Base-by-base conservation (phyloP, 1,139 yeast species). In the Candida pseudoviswanathii region DNA sequence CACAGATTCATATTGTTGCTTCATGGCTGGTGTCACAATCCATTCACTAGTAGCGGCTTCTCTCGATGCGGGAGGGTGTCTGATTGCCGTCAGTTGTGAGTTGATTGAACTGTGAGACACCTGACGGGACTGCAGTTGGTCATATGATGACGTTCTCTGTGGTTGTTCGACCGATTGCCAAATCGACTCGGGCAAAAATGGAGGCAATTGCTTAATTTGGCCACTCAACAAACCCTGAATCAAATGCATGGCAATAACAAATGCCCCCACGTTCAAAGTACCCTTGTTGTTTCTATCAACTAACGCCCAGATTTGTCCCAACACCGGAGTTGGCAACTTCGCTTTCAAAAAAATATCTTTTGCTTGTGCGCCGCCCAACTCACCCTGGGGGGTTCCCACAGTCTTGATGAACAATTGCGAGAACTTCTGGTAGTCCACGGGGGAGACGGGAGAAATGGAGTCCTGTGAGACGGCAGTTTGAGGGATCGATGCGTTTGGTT, bases 231-330 rank as follows among this genome's bases (percentile, higher is more conserved):
- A 72, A 48, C 91, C 85, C 66, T 92, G 97, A 54, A 95, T 89
- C 63, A 95, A 77, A 68, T 89, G 96, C 99, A 95, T 94, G 6
- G 99, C 98, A 58, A 94, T 81, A 36, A 89, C 82, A 61, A 95
- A 94, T 59, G 89, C 92, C 24, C 84, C 77, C 61, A 84, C 80
- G 52, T 81, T 78, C 60, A 94, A 80, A 48, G 80, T 76, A 5
- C 99, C 99, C 2, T 80, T 67, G 57, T 84, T 85, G 50, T 82
- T 80, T 52, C 84, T 81, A 65, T 95, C 99, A 31, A 89, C 94
- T 54, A 94, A 75, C 51, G 81, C 80, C 99, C 99, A 94, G 50
- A 94, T 85, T 62, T 86, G 89, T 48, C 96, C 96, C 58, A 94
- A 75, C 1, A 85, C 80, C 27, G 82, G 80, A 36, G 85, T 75